phyloP scores from a whole-genome alignment of 345 rosid species.

The Eucalyptus viminalis region DNA sequence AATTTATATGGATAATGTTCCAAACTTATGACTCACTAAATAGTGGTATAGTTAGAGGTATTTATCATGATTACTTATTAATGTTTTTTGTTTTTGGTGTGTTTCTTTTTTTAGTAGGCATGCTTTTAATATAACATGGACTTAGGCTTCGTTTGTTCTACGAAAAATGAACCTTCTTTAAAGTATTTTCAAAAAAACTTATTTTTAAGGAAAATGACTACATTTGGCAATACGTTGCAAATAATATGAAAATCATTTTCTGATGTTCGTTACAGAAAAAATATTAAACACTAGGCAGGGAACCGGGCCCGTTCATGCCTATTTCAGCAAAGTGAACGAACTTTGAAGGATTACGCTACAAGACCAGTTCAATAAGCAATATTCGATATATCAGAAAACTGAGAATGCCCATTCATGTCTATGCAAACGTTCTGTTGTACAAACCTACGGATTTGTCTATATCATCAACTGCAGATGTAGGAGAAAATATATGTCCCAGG shows the following conservation, averaged over 20 bases:
- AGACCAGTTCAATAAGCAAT: not conserved
- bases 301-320: not conserved
- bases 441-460: not conserved
- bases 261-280: not conserved
- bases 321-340: not conserved
- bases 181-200: not conserved
- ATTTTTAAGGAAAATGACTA: not conserved
- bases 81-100: not conserved
- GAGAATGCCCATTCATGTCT: not conserved
- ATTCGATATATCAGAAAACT: not conserved
- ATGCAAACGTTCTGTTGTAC: not conserved
- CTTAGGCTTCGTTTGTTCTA: not conserved
- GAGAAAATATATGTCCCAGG: not conserved
- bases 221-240: not conserved
- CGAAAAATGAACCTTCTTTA: not conserved
- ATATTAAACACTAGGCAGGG: not conserved
- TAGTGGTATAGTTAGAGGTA: not conserved
- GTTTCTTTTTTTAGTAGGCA: not conserved
- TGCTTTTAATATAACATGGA: not conserved
- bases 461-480: not conserved
- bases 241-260: not conserved
- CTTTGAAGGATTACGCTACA: not conserved
- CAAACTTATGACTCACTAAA: not conserved
- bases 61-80: not conserved
- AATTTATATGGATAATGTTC: not conserved